Evolutionary conservation across 768 basidiomycete genomes (phyloP), one percentile per base, ranked within the genome.

Genomic region (Favolaschia claudopus): DNA sequence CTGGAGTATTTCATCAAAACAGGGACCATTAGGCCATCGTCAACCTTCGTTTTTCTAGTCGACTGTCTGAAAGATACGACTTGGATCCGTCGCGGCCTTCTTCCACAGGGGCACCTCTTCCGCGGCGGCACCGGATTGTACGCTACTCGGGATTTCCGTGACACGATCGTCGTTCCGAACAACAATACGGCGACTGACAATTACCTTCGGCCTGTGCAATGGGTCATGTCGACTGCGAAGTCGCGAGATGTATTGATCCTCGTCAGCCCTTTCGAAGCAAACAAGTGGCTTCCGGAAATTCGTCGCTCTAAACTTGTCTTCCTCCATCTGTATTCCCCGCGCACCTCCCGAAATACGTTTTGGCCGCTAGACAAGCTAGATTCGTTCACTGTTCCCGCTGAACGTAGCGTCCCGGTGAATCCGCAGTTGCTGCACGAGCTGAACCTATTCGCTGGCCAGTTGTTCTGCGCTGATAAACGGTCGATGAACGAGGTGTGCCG

Each of bases 181-280:
- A 39, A 9, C 7, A 3, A 17, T 10, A 31, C 43, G n/a, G 19
- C 43, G 31, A 56, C 48, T 45, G 46, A 56, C 38, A n/a, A 10
- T 20, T 48, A 48, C 46, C 55, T 56, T n/a, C 45, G 55, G 10
- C 54, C 55, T 8, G 55, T 56, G n/a, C 55, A 56, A 42, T 56
- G 55, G 55, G n/a, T 56, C 45, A 24, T 56, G 38, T 56, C 55
- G 8, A 27, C 37, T 7, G 32, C 55, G 37, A 48, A 22, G 15
- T 46, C 54, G 13, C n/a, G n/a, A n/a, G 29, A 46, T 7, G 1
- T 25, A 7, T 32, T 56, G 29, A 22, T 56, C 8, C 17, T 56
- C n/a, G 14, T 56, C 38, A 56, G 55, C 31, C 55, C 55, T 25
- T 56, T 48, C 38, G 46, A 56, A 34, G 55, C 55, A 24, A 56